Conservation (phyloP, 495 filamentous ascomycete genomes). For the Daldinia caldariorum region DNA sequence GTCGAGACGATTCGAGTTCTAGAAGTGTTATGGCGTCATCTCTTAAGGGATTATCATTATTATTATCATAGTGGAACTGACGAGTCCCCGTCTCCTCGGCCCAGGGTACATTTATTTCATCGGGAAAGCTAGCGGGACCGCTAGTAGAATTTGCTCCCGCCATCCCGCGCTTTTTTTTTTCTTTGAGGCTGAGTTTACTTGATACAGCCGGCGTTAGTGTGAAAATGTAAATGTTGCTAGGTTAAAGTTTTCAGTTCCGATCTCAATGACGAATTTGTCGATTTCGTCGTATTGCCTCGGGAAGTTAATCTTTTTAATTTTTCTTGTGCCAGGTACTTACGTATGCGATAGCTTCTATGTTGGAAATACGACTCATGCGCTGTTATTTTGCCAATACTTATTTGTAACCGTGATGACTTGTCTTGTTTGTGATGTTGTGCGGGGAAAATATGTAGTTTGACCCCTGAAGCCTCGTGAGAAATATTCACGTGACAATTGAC, state of each 20-base stretch:
- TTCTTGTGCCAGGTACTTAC: not conserved
- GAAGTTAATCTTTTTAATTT: not conserved
- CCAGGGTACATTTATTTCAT: constrained; percentile 17
- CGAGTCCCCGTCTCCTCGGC: constrained; percentile 18
- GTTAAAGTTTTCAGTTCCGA: not conserved
- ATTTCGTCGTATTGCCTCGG: not conserved
- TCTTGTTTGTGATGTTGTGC: not conserved
- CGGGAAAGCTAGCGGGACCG: not conserved
- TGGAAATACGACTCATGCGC: not conserved
- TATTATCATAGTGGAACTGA: constrained; percentile 8
- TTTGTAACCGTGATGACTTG: not conserved
- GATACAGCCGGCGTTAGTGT: not conserved
- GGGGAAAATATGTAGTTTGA: not conserved
- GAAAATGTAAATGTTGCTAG: not conserved
- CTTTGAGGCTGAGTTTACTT: not conserved
- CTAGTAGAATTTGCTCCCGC: not conserved
- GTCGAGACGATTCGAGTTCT: constrained; percentile 21
- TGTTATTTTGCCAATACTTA: not conserved
- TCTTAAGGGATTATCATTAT: constrained; percentile 1
- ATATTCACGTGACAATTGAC: constrained; percentile 1
- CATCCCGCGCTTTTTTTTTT: constrained; percentile 6
- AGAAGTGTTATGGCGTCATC: constrained; percentile 23
- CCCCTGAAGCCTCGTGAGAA: constrained; percentile 1
- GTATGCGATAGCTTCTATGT: not conserved
- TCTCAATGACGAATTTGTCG: not conserved